Conservation (phyloP, 2,329 filamentous ascomycete genomes). For the Fusarium sp. region DNA sequence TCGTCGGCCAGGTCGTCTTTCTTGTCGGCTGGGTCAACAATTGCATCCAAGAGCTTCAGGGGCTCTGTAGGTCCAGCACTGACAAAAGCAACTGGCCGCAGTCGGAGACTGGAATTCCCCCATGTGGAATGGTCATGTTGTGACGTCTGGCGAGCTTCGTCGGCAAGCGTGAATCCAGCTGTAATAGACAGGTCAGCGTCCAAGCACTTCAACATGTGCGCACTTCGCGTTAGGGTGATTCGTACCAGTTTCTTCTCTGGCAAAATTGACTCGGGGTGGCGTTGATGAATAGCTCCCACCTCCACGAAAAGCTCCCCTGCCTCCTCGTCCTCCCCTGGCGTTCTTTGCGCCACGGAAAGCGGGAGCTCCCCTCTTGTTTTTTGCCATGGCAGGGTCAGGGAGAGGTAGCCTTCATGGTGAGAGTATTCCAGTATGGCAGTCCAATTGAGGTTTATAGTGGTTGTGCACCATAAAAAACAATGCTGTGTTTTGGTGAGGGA, state of each 20-base stretch:
- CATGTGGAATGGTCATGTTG: conserved; percentile 54
- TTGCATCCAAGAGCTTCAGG: conserved; percentile 52
- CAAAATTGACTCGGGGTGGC: background rate
- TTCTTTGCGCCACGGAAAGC: conserved; percentile 30
- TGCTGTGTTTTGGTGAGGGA: background rate
- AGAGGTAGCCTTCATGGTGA: conserved; percentile 19
- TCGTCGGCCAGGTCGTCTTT: background rate
- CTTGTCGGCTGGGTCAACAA: conserved; percentile 23
- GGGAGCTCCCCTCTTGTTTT: conserved; percentile 38
- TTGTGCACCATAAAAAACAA: background rate
- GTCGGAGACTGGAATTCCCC: conserved; percentile 55
- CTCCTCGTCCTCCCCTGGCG: conserved; percentile 30
- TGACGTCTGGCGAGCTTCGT: conserved; percentile 61
- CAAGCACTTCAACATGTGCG: background rate
- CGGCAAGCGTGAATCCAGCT: conserved; percentile 49
- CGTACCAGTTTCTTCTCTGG: conserved; percentile 30
- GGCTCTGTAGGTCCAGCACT: conserved; percentile 64
- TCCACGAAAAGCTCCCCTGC: conserved; percentile 19
- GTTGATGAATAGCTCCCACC: conserved; percentile 12
- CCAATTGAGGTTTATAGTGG: background rate
- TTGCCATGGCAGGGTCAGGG: conserved; percentile 27
- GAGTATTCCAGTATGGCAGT: background rate
- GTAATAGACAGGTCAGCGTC: background rate
- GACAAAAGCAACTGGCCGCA: conserved; percentile 61
- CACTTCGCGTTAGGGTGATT: background rate